Evolutionary conservation across 345 rosid species (phyloP), one percentile per base, ranked within the genome.

Genomic region (Combretum micranthum): DNA sequence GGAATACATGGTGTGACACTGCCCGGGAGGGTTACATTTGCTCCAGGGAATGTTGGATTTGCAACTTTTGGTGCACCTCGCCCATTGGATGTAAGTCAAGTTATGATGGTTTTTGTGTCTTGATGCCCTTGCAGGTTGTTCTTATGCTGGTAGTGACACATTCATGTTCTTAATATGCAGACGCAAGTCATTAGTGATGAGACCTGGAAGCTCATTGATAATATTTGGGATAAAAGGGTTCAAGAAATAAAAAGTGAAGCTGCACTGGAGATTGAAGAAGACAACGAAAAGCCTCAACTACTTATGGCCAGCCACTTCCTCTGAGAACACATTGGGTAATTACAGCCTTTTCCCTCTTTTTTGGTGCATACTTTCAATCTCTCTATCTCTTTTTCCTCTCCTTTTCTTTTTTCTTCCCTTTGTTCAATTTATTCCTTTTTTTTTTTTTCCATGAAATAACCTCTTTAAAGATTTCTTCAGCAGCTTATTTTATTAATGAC

Each of bases 21-120:
- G 52, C 96, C 98, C 0, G 98, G 95, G 23, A 81, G 98, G 73
- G 96, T 80, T 44, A 92, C 98, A n/a, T 92, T 84, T 79, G 85
- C 95, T 20, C 98, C 98, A 20, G 98, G 98, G 63, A 88, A 86
- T 83, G 75, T 79, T 12, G 98, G 98, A 39, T 92, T 84, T 68
- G 72, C 88, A 49, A 92, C 95, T 25, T 92, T 88, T 74, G 98
- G 98, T 50, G 92, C 93, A 47, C 90, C 96, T 43, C 90, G 90
- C 25, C 96, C 96, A 5, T 81, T 75, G 81, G 87, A 88, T 80
- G 98, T 86, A 67, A 61, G 67, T 37, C 44, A 13, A 54, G 67
- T 11, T 56, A 62, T 60, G 8, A 20, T 61, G 32, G 39, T 25
- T 45, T 11, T 20, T 25, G 19, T 25, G 23, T 26, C 60, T 37